Percentiles rank a stretch among this genome's conserved stretches.
Evolutionary conservation across 192 early-diverging fungal genomes (phyloP).

Genomic region (Diversispora eburnea): DNA sequence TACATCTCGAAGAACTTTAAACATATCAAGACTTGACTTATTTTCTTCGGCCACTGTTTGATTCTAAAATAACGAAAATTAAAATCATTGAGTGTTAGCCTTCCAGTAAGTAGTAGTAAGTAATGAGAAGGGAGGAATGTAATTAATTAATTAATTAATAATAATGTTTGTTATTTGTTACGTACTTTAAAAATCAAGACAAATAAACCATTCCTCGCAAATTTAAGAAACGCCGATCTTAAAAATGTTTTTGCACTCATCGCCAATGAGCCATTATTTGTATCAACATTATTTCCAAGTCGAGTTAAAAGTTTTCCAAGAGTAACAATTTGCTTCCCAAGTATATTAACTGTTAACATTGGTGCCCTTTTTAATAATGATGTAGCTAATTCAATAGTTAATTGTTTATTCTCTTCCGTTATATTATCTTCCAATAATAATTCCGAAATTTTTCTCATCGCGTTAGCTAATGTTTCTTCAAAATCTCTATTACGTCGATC

Average conservation of each 20-base stretch:
- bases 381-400: conserved; percentile 50
- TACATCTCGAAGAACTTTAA: conserved; percentile 48
- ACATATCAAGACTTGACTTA: conserved; percentile 50
- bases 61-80: conserved; percentile 19
- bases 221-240: conserved; percentile 49
- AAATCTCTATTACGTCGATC: conserved; percentile 29
- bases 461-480: conserved; percentile 36
- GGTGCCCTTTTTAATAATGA: conserved; percentile 49
- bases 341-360: conserved; percentile 51
- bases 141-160: too few relatives aligned
- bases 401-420: conserved; percentile 54
- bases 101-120: neutral
- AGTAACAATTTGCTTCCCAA: conserved; percentile 57
- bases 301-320: conserved; percentile 53
- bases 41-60: conserved; percentile 40
- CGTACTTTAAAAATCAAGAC: conserved; percentile 58
- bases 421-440: conserved; percentile 36
- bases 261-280: conserved; percentile 39
- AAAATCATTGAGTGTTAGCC: neutral
- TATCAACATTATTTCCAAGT: conserved; percentile 34
- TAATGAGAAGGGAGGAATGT: too few relatives aligned
- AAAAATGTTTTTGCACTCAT: conserved; percentile 51
- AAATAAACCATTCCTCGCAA: conserved; percentile 58
- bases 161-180: neutral
- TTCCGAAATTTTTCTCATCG: conserved; percentile 44